These are phyloP conservation scores for Rutidosis leptorrhynchoides DNA, from an alignment of 129 eudicot species.

Conservation along the genomic window DNA sequence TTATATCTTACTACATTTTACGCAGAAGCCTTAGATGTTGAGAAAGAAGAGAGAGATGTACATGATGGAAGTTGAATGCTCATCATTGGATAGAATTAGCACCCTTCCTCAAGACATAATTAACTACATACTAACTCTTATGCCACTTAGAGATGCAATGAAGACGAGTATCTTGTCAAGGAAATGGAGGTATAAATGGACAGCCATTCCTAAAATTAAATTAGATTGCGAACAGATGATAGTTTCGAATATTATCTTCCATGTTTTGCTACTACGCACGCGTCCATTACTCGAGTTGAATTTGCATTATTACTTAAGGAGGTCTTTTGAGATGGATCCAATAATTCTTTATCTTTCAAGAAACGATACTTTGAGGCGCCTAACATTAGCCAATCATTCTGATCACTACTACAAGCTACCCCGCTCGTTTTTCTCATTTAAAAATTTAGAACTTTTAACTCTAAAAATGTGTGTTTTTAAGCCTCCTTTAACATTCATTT, in stretches of 20 bases:
- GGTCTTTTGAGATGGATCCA: constrained; percentile 17
- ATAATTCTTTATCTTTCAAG: constrained; percentile 15
- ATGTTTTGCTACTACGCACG: constrained; percentile 20
- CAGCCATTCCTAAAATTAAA: background rate
- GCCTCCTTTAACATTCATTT: constrained; percentile 5
- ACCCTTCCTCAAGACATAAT: background rate
- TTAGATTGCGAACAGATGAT: background rate
- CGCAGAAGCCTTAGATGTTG: no score
- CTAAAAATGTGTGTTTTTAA: constrained; percentile 4
- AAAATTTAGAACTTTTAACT: background rate
- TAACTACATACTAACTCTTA: background rate
- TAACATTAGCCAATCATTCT: background rate
- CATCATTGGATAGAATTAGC: background rate
- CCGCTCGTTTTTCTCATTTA: constrained; percentile 12
- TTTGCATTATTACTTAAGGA: no score
- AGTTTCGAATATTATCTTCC: background rate
- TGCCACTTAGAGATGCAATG: background rate
- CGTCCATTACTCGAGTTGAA: constrained; percentile 17
- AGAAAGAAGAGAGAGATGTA: no score
- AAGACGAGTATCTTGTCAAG: background rate
- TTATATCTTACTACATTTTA: no score
- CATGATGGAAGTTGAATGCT: background rate
- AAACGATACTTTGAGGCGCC: background rate
- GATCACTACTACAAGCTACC: constrained; percentile 10
- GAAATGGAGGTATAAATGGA: constrained; percentile 12